Evolutionary conservation across 805 yeast genomes (phyloP), one percentile per base, ranked within the genome.

Genomic region (Yarrowia sp.): DNA sequence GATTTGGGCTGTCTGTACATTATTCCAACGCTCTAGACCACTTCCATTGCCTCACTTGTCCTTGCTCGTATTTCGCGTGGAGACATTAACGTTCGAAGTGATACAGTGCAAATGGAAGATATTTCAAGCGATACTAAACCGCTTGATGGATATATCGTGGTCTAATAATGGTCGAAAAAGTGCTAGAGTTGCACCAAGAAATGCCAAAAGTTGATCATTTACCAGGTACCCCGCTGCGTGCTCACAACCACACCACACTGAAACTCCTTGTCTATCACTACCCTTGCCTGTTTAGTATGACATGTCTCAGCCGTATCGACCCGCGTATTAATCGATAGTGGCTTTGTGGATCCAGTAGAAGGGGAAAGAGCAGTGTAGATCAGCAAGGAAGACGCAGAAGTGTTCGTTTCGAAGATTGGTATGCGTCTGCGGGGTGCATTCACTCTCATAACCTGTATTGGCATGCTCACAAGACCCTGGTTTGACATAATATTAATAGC

Each of bases 281-380:
- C 36, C 40, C 40, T 49, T 49, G 53, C 36, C 40, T 32, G 36
- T 15, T 49, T 49, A 32, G 53, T 32, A 38, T 49, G 38, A n/a
- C 38, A 32, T 49, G 53, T 49, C 53, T 49, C 53, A 49, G 53
- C 53, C 36, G 52, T 48, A 48, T 48, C 11, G 36, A 8, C 53
- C 40, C 15, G 14, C 38, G 38, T 49, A 32, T 35, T 49, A n/a
- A 14, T 9, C 3, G 8, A 12, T 35, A 14, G 52, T 48, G 52
- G 16, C 35, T 26, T 48, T 26, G 40, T 32, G 35, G 50, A 8
- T 46, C 50, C 50, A 22, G 50, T 26, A 8, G 50, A 46, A 46
- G 19, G 11, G 53, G 53, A 32, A 49, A n/a, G 3, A 3, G 19
- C 2, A 22, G 8, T 32, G 53, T 32, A 15, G 53, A 49, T 49